These are phyloP conservation scores for Asterella californica DNA, from an alignment of 225 moss, liverwort and hornwort species.

Conservation along the genomic window DNA sequence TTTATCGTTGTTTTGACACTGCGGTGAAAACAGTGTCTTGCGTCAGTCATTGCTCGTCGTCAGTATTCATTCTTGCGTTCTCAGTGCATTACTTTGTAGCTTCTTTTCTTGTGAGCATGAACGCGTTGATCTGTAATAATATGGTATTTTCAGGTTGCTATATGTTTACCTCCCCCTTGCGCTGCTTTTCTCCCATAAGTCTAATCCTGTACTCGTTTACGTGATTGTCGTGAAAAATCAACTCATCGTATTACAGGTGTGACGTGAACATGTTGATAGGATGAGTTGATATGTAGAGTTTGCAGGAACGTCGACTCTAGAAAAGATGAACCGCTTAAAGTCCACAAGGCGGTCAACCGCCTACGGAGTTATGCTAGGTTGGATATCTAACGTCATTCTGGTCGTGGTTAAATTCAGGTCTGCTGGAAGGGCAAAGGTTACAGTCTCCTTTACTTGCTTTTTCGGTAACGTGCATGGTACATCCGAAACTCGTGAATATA, in stretches of 20 bases:
- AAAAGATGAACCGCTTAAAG: background rate
- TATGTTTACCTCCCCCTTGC: no score
- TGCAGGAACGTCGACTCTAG: background rate
- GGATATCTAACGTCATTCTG: background rate
- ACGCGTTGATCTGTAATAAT: no score
- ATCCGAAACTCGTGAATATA: constrained; percentile 62
- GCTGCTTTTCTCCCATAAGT: no score
- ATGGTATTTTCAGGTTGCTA: no score
- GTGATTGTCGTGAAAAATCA: no score
- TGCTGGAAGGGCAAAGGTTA: constrained; percentile 69
- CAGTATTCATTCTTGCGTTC: background rate
- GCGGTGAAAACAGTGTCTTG: no score
- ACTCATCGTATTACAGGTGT: no score
- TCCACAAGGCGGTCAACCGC: background rate
- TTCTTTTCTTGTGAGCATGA: no score
- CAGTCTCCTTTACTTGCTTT: constrained; percentile 68
- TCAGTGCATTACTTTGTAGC: background rate
- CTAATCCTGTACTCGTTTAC: no score
- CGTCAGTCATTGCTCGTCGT: background rate
- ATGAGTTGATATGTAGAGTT: no score
- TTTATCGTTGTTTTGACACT: no score
- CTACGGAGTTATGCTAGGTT: background rate
- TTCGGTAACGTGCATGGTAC: constrained; percentile 54
- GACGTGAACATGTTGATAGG: no score
- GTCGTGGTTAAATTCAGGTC: constrained; percentile 40